These are phyloP conservation scores for Mycena amicta DNA, from an alignment of 768 basidiomycete genomes.

Conservation along the genomic window DNA sequence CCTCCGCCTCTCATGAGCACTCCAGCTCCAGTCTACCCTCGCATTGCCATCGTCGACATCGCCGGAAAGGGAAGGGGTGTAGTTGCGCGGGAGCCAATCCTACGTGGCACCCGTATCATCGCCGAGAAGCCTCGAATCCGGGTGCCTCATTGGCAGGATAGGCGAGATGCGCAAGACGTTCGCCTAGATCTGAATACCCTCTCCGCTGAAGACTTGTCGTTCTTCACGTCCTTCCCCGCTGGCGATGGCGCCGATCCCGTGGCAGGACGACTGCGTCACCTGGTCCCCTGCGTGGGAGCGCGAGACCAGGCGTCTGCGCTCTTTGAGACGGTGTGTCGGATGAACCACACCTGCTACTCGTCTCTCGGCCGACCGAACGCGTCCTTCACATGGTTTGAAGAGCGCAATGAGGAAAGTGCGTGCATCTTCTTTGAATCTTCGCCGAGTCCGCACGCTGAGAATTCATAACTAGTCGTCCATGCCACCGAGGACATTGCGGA, in stretches of 20 bases:
- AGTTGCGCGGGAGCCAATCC: neutral
- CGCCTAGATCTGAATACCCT: neutral
- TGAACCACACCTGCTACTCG: conserved; percentile 3
- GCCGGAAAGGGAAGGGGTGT: neutral
- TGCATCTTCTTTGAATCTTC: too few relatives aligned
- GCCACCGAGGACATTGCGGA: neutral
- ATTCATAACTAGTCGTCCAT: neutral
- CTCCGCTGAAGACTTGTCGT: neutral
- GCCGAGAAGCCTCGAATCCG: neutral
- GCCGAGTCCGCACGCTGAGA: too few relatives aligned
- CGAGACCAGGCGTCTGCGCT: neutral
- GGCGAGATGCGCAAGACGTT: too few relatives aligned
- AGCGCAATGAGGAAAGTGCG: neutral
- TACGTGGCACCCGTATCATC: neutral
- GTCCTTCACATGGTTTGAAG: neutral
- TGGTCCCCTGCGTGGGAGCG: neutral
- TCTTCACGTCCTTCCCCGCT: neutral
- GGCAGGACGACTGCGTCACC: neutral
- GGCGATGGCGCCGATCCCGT: neutral
- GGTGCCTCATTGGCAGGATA: neutral
- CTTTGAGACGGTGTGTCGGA: neutral
- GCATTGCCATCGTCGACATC: neutral
- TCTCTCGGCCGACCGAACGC: neutral
- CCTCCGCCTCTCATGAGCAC: neutral
- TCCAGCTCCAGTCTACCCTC: neutral